Evolutionary conservation across 108 stramenopile genomes (phyloP).

Genomic region (Schizochytrium sp.): DNA sequence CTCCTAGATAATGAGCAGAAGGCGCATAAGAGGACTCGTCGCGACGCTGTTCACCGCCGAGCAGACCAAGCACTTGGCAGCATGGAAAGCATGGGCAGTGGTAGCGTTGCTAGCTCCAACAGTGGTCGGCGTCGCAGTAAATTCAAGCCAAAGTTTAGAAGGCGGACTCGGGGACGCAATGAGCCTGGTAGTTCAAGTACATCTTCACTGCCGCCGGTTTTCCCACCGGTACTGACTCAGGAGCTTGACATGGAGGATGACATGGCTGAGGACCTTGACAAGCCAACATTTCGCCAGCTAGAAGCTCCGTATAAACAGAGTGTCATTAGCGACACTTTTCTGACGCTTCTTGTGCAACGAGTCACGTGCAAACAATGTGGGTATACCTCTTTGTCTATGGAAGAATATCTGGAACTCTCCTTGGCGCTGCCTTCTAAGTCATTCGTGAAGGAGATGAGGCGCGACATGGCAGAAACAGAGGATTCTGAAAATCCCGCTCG

Average conservation of each 20-base stretch:
- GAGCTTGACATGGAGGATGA: constrained; percentile 24
- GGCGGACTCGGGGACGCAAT: neutral
- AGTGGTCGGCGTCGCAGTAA: neutral
- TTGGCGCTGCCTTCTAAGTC: constrained; percentile 35
- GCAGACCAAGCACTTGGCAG: neutral
- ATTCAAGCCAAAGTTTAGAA: neutral
- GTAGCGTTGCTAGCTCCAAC: neutral
- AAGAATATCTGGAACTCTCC: constrained; percentile 48
- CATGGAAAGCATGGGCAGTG: neutral
- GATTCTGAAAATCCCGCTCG: neutral
- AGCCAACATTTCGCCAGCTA: constrained; percentile 24
- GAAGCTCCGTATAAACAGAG: constrained; percentile 17
- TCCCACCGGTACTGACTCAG: neutral
- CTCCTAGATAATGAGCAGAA: constrained; percentile 23
- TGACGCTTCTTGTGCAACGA: constrained; percentile 27
- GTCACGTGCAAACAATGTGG: constrained; percentile 54
- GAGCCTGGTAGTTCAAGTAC: neutral
- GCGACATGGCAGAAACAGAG: constrained; percentile 9
- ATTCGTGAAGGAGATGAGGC: constrained; percentile 1
- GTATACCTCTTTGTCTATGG: constrained; percentile 4
- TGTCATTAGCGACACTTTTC: constrained; percentile 25
- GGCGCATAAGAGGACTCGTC: neutral
- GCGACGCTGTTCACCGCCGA: neutral
- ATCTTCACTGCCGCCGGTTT: neutral
- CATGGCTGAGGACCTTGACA: neutral